These are phyloP conservation scores for Paecilomyces dactylethromorphus DNA, from an alignment of 2,329 filamentous ascomycete species.

Conservation along the genomic window DNA sequence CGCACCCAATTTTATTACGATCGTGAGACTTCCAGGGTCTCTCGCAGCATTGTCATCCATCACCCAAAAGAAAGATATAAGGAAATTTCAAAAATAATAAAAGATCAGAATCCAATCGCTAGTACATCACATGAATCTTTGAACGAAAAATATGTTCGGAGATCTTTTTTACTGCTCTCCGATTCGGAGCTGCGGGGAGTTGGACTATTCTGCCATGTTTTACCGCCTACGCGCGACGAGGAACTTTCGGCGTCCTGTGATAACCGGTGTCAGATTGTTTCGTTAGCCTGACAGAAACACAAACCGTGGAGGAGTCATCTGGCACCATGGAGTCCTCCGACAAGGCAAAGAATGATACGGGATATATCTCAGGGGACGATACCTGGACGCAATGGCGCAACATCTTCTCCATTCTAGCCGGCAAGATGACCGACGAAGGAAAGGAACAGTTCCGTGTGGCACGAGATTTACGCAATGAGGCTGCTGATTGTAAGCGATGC, in stretches of 20 bases:
- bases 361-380: conserved; percentile 35
- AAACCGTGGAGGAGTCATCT: conserved; percentile 23
- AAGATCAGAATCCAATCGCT: background rate
- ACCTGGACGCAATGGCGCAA: conserved; percentile 62
- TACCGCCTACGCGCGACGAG: background rate
- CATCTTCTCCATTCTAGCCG: conserved; percentile 76
- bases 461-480: conserved; percentile 69
- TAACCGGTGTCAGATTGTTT: background rate
- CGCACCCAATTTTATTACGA: conserved; percentile 36
- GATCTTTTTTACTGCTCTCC: conserved; percentile 25
- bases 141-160: background rate
- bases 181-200: conserved; percentile 17
- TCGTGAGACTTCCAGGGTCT: conserved; percentile 22
- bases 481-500: conserved; percentile 70
- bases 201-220: background rate
- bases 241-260: background rate
- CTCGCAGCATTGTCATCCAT: conserved; percentile 18
- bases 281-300: background rate
- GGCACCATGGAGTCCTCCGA: conserved; percentile 12
- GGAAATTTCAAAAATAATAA: background rate
- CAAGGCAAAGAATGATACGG: conserved; percentile 21
- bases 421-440: conserved; percentile 63
- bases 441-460: conserved; percentile 70
- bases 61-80: conserved; percentile 5
- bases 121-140: background rate